Percentiles rank a stretch among this genome's conserved stretches.
phyloP scores from a whole-genome alignment of 352 stramenopile species.

The Globisporangium uncinulatum region DNA sequence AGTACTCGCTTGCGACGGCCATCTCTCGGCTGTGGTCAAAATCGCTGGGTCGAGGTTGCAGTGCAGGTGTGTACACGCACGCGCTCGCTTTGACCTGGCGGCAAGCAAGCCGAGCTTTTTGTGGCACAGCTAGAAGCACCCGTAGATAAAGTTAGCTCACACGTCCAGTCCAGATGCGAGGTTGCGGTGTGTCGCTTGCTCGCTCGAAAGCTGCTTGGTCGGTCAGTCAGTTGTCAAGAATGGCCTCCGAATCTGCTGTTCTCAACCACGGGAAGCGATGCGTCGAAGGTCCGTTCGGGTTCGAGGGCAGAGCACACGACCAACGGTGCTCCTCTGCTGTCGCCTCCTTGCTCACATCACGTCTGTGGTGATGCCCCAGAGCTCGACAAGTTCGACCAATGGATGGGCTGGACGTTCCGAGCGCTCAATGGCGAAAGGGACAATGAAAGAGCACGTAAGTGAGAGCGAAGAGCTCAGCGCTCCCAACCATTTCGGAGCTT shows the following conservation, averaged over 20 bases:
- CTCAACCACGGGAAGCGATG: conserved; percentile 22
- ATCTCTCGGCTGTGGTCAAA: background rate
- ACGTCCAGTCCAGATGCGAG: no score
- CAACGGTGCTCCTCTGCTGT: background rate
- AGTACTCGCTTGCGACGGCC: conserved; percentile 16
- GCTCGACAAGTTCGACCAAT: conserved; percentile 44
- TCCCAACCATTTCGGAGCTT: background rate
- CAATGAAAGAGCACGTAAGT: conserved; percentile 10
- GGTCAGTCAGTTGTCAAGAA: background rate
- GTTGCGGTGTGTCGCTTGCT: background rate
- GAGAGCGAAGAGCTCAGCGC: no score
- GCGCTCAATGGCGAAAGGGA: conserved; percentile 15
- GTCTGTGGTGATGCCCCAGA: conserved; percentile 19
- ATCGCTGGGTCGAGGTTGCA: background rate
- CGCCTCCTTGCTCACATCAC: background rate
- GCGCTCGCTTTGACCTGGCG: background rate
- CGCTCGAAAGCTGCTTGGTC: background rate
- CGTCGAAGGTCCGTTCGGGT: conserved; percentile 13
- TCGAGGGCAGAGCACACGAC: no score
- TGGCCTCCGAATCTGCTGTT: conserved; percentile 8
- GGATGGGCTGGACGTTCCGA: conserved; percentile 58
- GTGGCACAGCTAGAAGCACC: no score
- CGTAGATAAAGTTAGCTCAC: no score
- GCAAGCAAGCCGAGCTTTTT: background rate
- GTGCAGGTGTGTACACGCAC: background rate